Evolutionary conservation across 768 basidiomycete genomes (phyloP), one percentile per base, ranked within the genome.

Genomic region (Xerocomellus amylosporus): DNA sequence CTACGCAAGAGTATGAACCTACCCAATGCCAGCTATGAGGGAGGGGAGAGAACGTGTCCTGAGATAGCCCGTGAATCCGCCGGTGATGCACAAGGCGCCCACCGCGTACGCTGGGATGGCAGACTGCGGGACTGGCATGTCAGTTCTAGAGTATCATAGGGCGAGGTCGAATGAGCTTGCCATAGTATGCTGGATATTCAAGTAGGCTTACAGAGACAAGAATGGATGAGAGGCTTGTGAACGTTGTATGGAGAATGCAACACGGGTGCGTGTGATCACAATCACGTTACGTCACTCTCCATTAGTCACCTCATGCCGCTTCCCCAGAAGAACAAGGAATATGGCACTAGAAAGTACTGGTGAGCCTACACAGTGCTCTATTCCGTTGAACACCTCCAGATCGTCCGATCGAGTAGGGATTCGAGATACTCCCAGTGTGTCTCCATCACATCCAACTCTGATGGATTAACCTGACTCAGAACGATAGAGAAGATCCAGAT

Each of bases 21-120:
- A 92, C 90, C 86, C 78, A 41, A 90, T 80, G 37, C 91, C 91
- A 53, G 91, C 91, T 19, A 93, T 82, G 39, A 93, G 69, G 13
- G 92, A 93, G 7, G 91, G 92, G 30, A 93, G 75, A 31, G 90
- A 93, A 22, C 85, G 81, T 55, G 85, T 88, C 60, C 81, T 77
- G 8, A 75, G 81, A 58, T 82, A 90, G 30, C 88, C 91, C 40
- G 85, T 83, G 39, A 88, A 53, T 22, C 91, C 91, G 13, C 91
- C 91, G 39, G 87, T 76, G 59, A 90, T 74, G 69, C 90, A 92
- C 58, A 93, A 74, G 51, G 73, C 79, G 54, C 90, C 88, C 79
- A 91, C 89, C 40, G 82, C 72, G 71, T 84, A 87, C 46, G 90
- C 87, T 63, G 90, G 90, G 73, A 87, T 82, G 40, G 89, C 89